phyloP scores from a whole-genome alignment of 768 basidiomycete genomes.

The Suillus plorans region DNA sequence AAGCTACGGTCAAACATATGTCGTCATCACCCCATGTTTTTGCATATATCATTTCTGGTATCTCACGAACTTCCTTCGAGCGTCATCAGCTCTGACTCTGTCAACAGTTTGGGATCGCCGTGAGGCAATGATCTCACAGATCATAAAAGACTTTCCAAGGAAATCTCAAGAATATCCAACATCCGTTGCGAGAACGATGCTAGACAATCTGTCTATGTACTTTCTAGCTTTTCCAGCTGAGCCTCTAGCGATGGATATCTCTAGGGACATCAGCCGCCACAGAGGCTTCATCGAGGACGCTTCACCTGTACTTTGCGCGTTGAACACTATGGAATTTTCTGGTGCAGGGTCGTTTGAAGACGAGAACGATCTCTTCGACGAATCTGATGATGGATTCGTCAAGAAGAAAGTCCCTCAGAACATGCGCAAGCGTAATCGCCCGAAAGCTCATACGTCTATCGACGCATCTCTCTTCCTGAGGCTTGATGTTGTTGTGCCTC shows the following conservation, averaged over 20 bases:
- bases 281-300: conserved; percentile 24
- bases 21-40: conserved; percentile 26
- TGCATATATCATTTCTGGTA: conserved; percentile 30
- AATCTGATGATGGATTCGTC: conserved; percentile 8
- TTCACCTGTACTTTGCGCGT: conserved; percentile 20
- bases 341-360: not conserved
- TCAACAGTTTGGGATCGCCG: conserved; percentile 16
- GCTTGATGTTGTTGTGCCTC: conserved; percentile 29
- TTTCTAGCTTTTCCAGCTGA: conserved; percentile 23
- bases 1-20: conserved; percentile 25
- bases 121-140: conserved; percentile 21
- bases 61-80: not conserved
- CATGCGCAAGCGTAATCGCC: conserved; percentile 20
- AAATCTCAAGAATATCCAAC: conserved; percentile 18
- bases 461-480: conserved; percentile 31
- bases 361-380: conserved; percentile 7
- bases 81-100: not conserved
- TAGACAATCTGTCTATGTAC: conserved; percentile 25
- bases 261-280: conserved; percentile 16
- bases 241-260: conserved; percentile 12
- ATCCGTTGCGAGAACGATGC: conserved; percentile 22
- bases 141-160: conserved; percentile 34
- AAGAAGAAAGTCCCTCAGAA: conserved; percentile 28
- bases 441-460: conserved; percentile 13
- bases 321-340: conserved; percentile 9